Base-by-base conservation (phyloP, 2,329 filamentous ascomycete species). In the Ophiostoma fasciatum region DNA sequence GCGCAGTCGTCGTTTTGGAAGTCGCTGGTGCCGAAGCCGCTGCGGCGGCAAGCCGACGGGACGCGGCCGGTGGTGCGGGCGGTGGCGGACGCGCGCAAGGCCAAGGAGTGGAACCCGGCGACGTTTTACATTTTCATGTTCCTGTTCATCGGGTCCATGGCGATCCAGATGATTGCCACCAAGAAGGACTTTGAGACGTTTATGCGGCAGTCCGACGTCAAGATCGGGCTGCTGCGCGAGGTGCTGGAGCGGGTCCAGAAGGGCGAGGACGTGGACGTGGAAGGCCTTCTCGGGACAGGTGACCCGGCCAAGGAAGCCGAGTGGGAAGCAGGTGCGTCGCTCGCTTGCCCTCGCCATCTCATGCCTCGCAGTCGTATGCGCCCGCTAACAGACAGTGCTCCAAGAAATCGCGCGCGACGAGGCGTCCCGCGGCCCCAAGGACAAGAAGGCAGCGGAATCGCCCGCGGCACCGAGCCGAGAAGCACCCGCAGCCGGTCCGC, bases 141-240 rank as follows among this genome's bases (percentile, higher is more conserved):
- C 50, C 63, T 85, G 28, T 68, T 96, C 44, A 88, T 96, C 45
- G 92, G 92, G 4, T 94, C 84, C 42, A 93, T 94, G 66, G 82
- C 88, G 12, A 94, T 98, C 48, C 82, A 94, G 49, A 82, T 90
- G 67, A 78, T 98, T 50, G 68, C 76, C 25, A 55, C 96, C 48
- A 79, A 78, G 48, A 82, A 81, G 47, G 78, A 87, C 34, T 80
- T 77, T 50, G 65, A 68, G 22, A 73, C 76, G 9, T 87, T 81
- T 48, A 73, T 67, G 50, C 74, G 87, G 34, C 74, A 76, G 46
- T 78, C 85, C 5, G 82, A 94, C 47, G 75, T 82, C 7, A 79
- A 82, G 51, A 81, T 98, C 43, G 70, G 67, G 3, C 52, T 84
- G 21, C 57, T 98, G 40, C 71, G 72, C 27, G 88, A 94, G 50